Evolutionary conservation across 2,329 filamentous ascomycete species (phyloP), one percentile per base, ranked within the genome.

Genomic region (Chaetomiaceae sp.): DNA sequence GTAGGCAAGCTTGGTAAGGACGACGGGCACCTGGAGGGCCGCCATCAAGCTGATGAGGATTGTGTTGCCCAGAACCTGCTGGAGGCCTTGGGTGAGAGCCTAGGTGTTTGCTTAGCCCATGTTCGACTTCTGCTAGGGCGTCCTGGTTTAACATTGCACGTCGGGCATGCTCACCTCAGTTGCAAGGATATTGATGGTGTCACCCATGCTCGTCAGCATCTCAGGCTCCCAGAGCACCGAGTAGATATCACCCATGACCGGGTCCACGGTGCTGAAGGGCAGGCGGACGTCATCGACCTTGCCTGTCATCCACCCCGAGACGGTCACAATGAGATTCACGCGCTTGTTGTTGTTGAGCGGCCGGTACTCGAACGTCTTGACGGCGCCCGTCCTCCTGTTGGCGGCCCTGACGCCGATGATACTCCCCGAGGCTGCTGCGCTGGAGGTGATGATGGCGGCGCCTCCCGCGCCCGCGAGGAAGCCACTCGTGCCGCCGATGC

Each of bases 281-380:
- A 99, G 71, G 54, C 93, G 87, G 44, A 99, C 91, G 67, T 99
- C 93, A 70, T 99, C 93, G 47, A 95, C 85, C 65, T 95, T 97
- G 62, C 95, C 93, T 35, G 89, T 96, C 87, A 99, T 95, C 93
- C 93, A 99, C 3, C 93, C 93, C 0, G 92, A 90, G 25, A 99
- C 82, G 0, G 93, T 97, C 34, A 99, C 83, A 57, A 99, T 93
- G 25, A 99, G 78, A 62, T 99, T 97, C 34, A 96, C 88, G 51
- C 91, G 80, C 70, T 99, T 99, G 70, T 97, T 97, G 72, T 99
- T 99, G 73, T 97, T 91, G 40, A 99, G 73, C 6, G 93, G 93
- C 39, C 92, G 82, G 66, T 97, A 99, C 69, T 99, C 93, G 64
- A 97, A 99, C 0, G 93, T 99, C 69, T 85, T 90, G 51, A 99